These are phyloP conservation scores for Candida montana DNA, from an alignment of 805 yeast species.

Conservation along the genomic window DNA sequence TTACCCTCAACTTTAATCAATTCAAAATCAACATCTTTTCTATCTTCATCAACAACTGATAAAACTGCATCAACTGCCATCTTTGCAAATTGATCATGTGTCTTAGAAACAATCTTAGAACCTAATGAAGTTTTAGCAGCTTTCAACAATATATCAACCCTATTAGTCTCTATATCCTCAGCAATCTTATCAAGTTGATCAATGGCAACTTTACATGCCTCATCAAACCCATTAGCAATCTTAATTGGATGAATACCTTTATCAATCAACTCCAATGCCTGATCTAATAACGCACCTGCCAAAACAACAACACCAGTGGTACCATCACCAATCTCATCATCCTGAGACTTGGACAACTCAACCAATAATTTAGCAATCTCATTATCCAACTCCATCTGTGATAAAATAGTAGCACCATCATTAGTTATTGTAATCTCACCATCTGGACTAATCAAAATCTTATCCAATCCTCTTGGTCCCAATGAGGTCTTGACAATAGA, in stretches of 20 bases:
- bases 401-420: slow-evolving; percentile 95
- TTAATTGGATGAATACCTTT: slow-evolving; percentile 97
- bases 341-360: slow-evolving; percentile 91
- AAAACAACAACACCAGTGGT: slow-evolving; percentile 98
- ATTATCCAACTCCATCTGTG: slow-evolving; percentile 93
- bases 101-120: slow-evolving; percentile 89
- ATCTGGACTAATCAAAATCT: slow-evolving; percentile 90
- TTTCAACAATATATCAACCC: slow-evolving; percentile 54
- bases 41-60: slow-evolving; percentile 83
- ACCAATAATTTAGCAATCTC: slow-evolving; percentile 95
- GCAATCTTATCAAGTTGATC: slow-evolving; percentile 68
- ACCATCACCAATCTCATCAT: slow-evolving; percentile 54
- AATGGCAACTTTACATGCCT: slow-evolving; percentile 90
- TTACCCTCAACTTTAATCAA: slow-evolving; percentile 92
- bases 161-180: slow-evolving; percentile 48
- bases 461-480: slow-evolving; percentile 98
- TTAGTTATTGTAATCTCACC: slow-evolving; percentile 98
- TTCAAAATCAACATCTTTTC: slow-evolving; percentile 96
- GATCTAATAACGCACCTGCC: slow-evolving; percentile 91
- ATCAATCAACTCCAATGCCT: slow-evolving; percentile 89
- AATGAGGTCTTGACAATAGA: slow-evolving; percentile 86
- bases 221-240: slow-evolving; percentile 95
- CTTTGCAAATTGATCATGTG: slow-evolving; percentile 88
- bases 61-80: slow-evolving; percentile 97
- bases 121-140: slow-evolving; percentile 96